These are phyloP conservation scores for Neurospora sp. DNA, from an alignment of 495 filamentous ascomycete genomes.

Conservation along the genomic window DNA sequence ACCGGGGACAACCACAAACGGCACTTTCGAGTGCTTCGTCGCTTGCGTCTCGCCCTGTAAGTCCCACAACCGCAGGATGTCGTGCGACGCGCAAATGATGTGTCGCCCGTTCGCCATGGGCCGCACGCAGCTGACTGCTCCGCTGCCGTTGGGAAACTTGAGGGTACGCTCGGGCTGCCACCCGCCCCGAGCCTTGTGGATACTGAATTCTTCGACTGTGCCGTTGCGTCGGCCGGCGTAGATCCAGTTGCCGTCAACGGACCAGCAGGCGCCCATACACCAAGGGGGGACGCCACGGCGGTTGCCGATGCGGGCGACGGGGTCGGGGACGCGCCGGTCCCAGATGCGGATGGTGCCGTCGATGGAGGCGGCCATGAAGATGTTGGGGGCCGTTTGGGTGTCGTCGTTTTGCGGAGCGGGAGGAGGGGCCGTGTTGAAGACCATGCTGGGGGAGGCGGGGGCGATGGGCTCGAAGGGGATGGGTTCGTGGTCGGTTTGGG, in stretches of 20 bases:
- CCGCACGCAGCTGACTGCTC: slow-evolving; percentile 73
- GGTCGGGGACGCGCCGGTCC: slow-evolving; percentile 70
- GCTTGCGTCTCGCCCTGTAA: slow-evolving; percentile 51
- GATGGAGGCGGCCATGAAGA: slow-evolving; percentile 77
- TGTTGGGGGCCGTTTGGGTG: slow-evolving; percentile 48
- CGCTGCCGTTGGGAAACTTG: slow-evolving; percentile 82
- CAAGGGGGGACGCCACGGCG: slow-evolving; percentile 71
- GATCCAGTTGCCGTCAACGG: slow-evolving; percentile 87
- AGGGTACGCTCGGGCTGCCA: slow-evolving; percentile 68
- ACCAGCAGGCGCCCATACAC: slow-evolving; percentile 99
- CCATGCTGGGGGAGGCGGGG: slow-evolving; percentile 19
- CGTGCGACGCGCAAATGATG: slow-evolving; percentile 87
- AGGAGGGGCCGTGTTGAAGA: slow-evolving; percentile 18
- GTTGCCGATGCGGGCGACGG: slow-evolving; percentile 68
- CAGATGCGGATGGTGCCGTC: slow-evolving; percentile 85
- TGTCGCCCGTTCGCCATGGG: slow-evolving; percentile 92
- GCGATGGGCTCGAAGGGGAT: slow-evolving; percentile 11
- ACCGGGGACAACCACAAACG: slow-evolving; percentile 89
- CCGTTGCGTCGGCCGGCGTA: slow-evolving; percentile 89
- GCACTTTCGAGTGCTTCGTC: slow-evolving; percentile 67
- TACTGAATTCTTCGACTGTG: slow-evolving; percentile 86
- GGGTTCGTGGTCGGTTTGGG: slow-evolving; percentile 6
- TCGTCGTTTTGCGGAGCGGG: slow-evolving; percentile 21
- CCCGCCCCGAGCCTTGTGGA: slow-evolving; percentile 63
- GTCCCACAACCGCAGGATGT: slow-evolving; percentile 90